Conservation (phyloP, 2,329 filamentous ascomycete species). For the Aspergillus sp. region DNA sequence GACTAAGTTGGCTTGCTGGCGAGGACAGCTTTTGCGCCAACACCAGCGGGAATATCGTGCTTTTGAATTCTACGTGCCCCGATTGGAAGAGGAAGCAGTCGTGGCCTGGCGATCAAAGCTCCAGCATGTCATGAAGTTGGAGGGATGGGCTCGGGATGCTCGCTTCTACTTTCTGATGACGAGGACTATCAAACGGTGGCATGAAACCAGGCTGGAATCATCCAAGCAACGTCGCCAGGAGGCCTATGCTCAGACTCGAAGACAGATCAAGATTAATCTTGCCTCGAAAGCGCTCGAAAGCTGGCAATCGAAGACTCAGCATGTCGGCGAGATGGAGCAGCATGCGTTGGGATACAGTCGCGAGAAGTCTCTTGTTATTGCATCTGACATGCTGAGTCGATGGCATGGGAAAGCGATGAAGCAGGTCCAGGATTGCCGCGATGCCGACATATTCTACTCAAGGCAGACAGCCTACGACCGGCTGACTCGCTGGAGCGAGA, state of each 20-base stretch:
- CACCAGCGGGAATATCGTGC: constrained; percentile 33
- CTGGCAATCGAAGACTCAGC: constrained; percentile 28
- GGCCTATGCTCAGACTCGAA: constrained; percentile 46
- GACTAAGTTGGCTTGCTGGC: constrained; percentile 30
- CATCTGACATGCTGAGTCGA: constrained; percentile 27
- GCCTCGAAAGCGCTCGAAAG: constrained; percentile 34
- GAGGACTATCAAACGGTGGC: constrained; percentile 43
- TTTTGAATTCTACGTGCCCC: constrained; percentile 35
- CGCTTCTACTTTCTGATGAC: constrained; percentile 48
- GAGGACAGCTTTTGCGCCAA: constrained; percentile 27
- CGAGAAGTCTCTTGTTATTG: constrained; percentile 24
- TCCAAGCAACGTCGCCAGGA: constrained; percentile 46
- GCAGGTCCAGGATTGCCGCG: constrained; percentile 24
- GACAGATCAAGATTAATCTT: constrained; percentile 46
- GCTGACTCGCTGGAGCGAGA: constrained; percentile 29
- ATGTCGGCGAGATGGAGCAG: constrained; percentile 27
- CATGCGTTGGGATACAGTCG: constrained; percentile 31
- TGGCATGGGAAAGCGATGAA: constrained; percentile 36
- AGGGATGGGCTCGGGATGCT: constrained; percentile 46
- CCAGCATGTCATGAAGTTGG: constrained; percentile 39
- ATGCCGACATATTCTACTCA: constrained; percentile 30
- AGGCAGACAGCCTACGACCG: constrained; percentile 29
- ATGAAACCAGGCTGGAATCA: constrained; percentile 39
- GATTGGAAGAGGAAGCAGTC: constrained; percentile 32
- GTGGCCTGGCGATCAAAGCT: constrained; percentile 28